Evolutionary conservation across 495 filamentous ascomycete species (phyloP), one percentile per base, ranked within the genome.

Genomic region (Neurospora discreta): DNA sequence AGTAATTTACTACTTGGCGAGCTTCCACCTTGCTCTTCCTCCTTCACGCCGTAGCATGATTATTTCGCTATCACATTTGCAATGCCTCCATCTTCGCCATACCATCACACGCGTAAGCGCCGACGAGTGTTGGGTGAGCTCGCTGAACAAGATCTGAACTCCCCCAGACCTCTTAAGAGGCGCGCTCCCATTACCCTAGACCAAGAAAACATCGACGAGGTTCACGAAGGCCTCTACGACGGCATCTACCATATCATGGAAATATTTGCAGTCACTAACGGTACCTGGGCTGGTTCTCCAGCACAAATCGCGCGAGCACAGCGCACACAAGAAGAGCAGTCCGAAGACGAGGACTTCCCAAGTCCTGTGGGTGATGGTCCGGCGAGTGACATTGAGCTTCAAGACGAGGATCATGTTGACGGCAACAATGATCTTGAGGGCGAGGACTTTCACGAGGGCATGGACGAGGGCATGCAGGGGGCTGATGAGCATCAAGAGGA

Each of bases 261-360:
- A 26, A 73, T 79, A 2, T 33, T 74, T 4, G 71, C 60, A 16
- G 46, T 74, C 20, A 81, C 79, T 77, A 70, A 79, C 75, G 36
- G 68, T 30, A 52, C 30, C 6, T 3, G 26, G 41, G 38, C 16
- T 38, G 15, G 18, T 3, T 20, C 30, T 60, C 13, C 72, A 77
- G 75, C 75, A 18, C 73, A 2, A 42, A 38, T 5, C 58, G 41
- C 69, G 65, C 52, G 69, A 39, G 36, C 43, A 52, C 44, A 67
- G 52, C 52, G 52, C 13, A 1, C 13, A 60, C 52, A 8, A 30
- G 52, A 60, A 15, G 52, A 60, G 23, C 74, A 74, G 9, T 75
- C 69, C 3, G 75, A 77, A 20, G 70, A 79, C 5, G 75, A 77
- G 38, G 78, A 74, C 16, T 23, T 44, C 10, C 38, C 40, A 3